These are phyloP conservation scores for Colletotrichum caudatum DNA, from an alignment of 2,329 filamentous ascomycete genomes.

Conservation along the genomic window DNA sequence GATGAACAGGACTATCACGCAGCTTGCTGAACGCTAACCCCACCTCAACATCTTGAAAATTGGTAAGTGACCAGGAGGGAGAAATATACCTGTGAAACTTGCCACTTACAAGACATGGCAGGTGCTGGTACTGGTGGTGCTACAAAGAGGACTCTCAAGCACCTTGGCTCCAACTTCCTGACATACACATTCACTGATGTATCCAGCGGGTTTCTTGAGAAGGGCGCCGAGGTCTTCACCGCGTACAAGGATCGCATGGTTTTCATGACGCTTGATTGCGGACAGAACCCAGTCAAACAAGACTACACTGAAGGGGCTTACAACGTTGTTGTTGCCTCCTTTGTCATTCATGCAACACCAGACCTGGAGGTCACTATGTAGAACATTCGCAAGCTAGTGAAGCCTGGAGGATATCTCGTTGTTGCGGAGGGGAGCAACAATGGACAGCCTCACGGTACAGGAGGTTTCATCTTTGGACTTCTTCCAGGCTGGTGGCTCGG, in stretches of 20 bases:
- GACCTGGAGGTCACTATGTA: slow-evolving; percentile 43
- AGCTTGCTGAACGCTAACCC: background rate
- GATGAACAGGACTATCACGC: background rate
- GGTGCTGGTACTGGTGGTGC: slow-evolving; percentile 58
- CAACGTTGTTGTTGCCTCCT: slow-evolving; percentile 48
- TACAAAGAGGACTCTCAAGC: slow-evolving; percentile 28
- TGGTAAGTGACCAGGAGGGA: background rate
- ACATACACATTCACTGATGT: slow-evolving; percentile 46
- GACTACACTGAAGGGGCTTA: slow-evolving; percentile 46
- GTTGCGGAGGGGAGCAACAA: slow-evolving; percentile 9
- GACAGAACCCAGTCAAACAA: slow-evolving; percentile 46
- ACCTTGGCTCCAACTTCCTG: slow-evolving; percentile 21
- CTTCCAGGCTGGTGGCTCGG: slow-evolving; percentile 49
- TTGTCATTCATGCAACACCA: slow-evolving; percentile 48
- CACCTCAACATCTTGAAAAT: slow-evolving; percentile 18
- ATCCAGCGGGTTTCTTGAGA: slow-evolving; percentile 43
- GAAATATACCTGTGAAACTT: background rate
- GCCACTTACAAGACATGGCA: background rate
- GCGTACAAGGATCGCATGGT: slow-evolving; percentile 37
- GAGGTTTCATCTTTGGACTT: slow-evolving; percentile 43
- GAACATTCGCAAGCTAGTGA: slow-evolving; percentile 46
- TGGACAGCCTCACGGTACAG: background rate
- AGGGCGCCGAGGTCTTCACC: slow-evolving; percentile 45
- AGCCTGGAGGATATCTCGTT: slow-evolving; percentile 49
- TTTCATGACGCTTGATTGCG: slow-evolving; percentile 48